phyloP scores from a whole-genome alignment of 2,329 filamentous ascomycete genomes.

The Colletotrichum liriopes region DNA sequence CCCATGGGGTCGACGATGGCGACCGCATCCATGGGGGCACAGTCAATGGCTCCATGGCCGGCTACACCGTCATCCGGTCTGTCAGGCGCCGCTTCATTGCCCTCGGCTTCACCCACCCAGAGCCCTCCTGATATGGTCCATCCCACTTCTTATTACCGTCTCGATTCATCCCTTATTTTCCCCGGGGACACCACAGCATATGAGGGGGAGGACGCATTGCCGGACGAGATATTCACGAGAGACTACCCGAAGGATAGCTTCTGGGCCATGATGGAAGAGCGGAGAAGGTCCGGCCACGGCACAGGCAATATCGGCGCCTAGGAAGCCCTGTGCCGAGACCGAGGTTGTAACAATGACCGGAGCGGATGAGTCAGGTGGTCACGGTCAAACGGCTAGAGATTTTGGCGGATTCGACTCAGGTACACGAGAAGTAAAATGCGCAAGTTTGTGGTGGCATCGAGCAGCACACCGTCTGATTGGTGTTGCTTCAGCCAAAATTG shows the following conservation, averaged over 20 bases:
- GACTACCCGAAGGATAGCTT: slow-evolving; percentile 2
- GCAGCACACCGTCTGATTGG: neutral
- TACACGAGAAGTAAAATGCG: neutral
- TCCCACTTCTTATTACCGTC: neutral
- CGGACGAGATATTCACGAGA: neutral
- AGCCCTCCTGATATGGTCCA: slow-evolving; percentile 11
- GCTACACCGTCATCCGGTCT: slow-evolving; percentile 7
- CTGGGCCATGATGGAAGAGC: slow-evolving; percentile 6
- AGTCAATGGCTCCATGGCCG: neutral
- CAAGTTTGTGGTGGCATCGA: neutral
- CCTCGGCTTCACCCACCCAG: slow-evolving; percentile 10
- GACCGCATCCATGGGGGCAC: neutral
- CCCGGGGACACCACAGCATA: neutral
- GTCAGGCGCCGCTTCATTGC: slow-evolving; percentile 8
- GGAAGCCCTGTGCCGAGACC: neutral
- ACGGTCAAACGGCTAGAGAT: neutral
- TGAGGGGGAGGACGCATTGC: neutral
- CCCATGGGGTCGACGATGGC: neutral
- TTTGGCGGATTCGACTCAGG: neutral
- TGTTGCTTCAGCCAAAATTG: neutral
- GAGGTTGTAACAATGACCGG: neutral
- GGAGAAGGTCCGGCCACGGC: neutral
- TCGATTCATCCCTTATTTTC: neutral
- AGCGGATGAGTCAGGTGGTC: neutral
- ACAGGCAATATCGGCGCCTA: slow-evolving; percentile 3